These are phyloP conservation scores for Ustilago hordei DNA, from an alignment of 1,284 basidiomycete genomes.

Conservation along the genomic window DNA sequence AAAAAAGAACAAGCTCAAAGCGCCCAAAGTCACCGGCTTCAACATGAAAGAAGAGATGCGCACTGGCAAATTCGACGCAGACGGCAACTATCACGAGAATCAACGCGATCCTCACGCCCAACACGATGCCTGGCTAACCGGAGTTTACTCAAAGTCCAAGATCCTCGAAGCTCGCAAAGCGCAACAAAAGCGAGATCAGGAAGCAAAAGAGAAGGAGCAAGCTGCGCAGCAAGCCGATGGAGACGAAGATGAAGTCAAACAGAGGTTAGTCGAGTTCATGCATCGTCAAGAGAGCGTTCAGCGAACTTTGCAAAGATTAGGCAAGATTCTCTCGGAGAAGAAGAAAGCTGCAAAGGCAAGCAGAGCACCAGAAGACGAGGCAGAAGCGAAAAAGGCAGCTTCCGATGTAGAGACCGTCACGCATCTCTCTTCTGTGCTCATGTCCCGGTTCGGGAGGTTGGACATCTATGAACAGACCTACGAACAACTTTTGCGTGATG, in stretches of 20 bases:
- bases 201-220: slow-evolving; percentile 63
- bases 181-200: slow-evolving; percentile 75
- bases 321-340: slow-evolving; percentile 69
- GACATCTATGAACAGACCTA: slow-evolving; percentile 67
- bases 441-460: slow-evolving; percentile 61
- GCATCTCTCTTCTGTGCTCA: slow-evolving; percentile 59
- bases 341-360: slow-evolving; percentile 73
- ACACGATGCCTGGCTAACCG: slow-evolving; percentile 96
- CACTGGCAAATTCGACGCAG: slow-evolving; percentile 94
- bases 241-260: slow-evolving; percentile 74
- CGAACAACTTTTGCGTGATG: slow-evolving; percentile 56
- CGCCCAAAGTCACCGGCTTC: slow-evolving; percentile 96
- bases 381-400: slow-evolving; percentile 16
- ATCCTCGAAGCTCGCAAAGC: slow-evolving; percentile 82
- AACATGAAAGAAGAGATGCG: slow-evolving; percentile 99
- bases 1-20: slow-evolving; percentile 21
- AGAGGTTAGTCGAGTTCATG: slow-evolving; percentile 75
- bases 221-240: slow-evolving; percentile 80
- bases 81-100: slow-evolving; percentile 85
- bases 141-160: slow-evolving; percentile 80
- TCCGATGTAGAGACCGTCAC: slow-evolving; percentile 58
- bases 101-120: slow-evolving; percentile 86
- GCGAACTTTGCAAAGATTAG: slow-evolving; percentile 87
- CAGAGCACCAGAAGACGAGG: slow-evolving; percentile 69
- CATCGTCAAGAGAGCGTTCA: slow-evolving; percentile 91